Base-by-base conservation (phyloP, 2,329 filamentous ascomycete species). In the Knoxdaviesia capensis region DNA sequence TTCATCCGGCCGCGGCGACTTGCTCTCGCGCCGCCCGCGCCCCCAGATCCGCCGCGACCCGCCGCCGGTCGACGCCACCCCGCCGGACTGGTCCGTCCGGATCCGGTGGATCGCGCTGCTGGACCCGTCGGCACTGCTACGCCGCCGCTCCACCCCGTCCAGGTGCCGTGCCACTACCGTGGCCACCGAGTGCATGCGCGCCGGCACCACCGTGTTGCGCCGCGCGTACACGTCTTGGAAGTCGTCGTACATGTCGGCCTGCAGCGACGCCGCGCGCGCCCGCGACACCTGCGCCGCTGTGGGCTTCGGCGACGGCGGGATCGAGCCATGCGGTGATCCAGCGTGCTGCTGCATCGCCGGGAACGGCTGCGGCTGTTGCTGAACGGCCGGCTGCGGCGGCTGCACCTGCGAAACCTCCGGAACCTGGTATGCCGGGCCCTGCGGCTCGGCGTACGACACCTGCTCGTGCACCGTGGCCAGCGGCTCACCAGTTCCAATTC, bases 161-260 rank as follows among this genome's bases (percentile, higher is more conserved):
- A 20, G 20, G 20, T 20, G 20, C 20, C 20, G 20, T 20, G 20
- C 20, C 20, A 20, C 20, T 20, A 2, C 20, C 20, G 20, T 20
- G 20, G 20, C 20, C 4, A 41, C 39, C 28, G 44, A 41, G 40
- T 45, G 43, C 44, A 41, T 43, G 10, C 44, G 38, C 28, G 41
- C 41, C 35, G 40, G 36, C 0, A 38, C 20, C 10, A 34, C 34
- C 33, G 36, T 37, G 10, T 38, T 43, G 34, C 43, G 43, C 36
- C 44, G 44, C 44, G 43, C 43, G 40, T 47, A 68, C 0, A 68
- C 61, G 41, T 68, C 60, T 43, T 62, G 56, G 54, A 63, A 64
- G 48, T 68, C 56, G 34, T 56, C 55, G 39, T 60, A 52, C 8
- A 48, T 49, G 8, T 51, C 50, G 35, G 60, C 59, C 28, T 54